These are phyloP conservation scores for Sphenostylis stenocarpa DNA, from an alignment of 306 rosid species.

Conservation along the genomic window DNA sequence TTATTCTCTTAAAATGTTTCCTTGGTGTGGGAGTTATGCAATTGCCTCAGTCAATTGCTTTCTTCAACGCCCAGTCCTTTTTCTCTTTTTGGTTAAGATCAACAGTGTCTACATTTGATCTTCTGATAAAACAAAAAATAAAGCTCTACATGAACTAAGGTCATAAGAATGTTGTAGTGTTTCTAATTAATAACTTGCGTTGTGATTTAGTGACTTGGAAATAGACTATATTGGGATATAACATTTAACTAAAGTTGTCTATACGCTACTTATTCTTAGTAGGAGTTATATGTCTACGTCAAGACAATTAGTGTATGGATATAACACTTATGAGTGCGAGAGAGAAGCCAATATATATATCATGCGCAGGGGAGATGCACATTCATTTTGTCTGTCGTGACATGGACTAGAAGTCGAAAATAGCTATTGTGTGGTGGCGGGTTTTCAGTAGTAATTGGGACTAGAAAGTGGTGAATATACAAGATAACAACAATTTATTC, in stretches of 20 bases:
- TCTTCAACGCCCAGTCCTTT: neutral
- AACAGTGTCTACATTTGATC: neutral
- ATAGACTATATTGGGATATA: neutral
- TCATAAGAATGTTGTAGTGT: neutral
- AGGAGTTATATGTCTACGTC: constrained; percentile 11
- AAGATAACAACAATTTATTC: neutral
- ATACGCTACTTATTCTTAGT: neutral
- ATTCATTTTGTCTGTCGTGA: neutral
- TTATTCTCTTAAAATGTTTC: neutral
- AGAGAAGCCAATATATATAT: too few relatives aligned
- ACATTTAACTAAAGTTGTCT: neutral
- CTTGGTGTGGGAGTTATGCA: neutral
- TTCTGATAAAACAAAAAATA: neutral
- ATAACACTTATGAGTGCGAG: neutral
- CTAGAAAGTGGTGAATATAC: neutral
- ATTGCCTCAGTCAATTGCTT: neutral
- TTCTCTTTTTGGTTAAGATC: neutral
- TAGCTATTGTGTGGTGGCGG: neutral
- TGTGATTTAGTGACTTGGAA: neutral
- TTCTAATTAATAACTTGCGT: neutral
- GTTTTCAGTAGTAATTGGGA: neutral
- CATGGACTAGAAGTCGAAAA: neutral
- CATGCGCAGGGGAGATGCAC: neutral
- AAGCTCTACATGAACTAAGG: neutral
- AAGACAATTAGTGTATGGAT: neutral